These are phyloP conservation scores for Umbelopsis isabellina DNA, from an alignment of 192 early-diverging fungal species.

Conservation along the genomic window DNA sequence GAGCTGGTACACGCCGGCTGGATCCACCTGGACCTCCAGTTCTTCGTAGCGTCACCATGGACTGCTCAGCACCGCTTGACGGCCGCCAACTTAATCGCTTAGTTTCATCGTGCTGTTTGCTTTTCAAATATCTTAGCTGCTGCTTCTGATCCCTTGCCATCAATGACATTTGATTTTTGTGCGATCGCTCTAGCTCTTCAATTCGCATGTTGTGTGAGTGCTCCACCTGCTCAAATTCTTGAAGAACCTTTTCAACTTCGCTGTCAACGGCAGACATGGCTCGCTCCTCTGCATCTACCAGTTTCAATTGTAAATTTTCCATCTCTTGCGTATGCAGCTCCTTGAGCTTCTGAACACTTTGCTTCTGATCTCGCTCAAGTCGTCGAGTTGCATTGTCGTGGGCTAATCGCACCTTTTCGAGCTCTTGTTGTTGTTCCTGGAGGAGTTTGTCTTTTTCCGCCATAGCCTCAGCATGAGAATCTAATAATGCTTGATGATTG, in stretches of 20 bases:
- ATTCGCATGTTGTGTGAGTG: slow-evolving; percentile 30
- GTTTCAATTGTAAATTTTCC: slow-evolving; percentile 18
- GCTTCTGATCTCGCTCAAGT: slow-evolving; percentile 25
- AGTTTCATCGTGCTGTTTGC: slow-evolving; percentile 3
- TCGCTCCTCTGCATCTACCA: slow-evolving; percentile 27
- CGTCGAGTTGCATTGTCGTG: slow-evolving; percentile 23
- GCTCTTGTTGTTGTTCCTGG: slow-evolving; percentile 27
- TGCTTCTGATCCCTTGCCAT: slow-evolving; percentile 16
- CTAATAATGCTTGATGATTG: slow-evolving; percentile 33
- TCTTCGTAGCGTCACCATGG: neutral
- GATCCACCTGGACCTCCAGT: slow-evolving; percentile 6
- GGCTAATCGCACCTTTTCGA: slow-evolving; percentile 15
- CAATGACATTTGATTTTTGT: slow-evolving; percentile 26
- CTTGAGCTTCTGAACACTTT: slow-evolving; percentile 23
- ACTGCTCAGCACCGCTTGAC: neutral
- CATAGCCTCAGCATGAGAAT: slow-evolving; percentile 30
- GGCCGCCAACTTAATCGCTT: slow-evolving; percentile 23
- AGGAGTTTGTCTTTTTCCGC: slow-evolving; percentile 39
- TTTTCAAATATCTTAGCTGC: slow-evolving; percentile 6
- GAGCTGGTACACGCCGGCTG: neutral
- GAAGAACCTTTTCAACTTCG: slow-evolving; percentile 35
- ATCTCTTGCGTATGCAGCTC: slow-evolving; percentile 36
- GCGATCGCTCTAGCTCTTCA: slow-evolving; percentile 33
- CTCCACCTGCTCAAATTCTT: slow-evolving; percentile 38
- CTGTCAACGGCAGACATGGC: neutral